phyloP scores from a whole-genome alignment of 2,329 filamentous ascomycete genomes.

The Trichophyton equinum region DNA sequence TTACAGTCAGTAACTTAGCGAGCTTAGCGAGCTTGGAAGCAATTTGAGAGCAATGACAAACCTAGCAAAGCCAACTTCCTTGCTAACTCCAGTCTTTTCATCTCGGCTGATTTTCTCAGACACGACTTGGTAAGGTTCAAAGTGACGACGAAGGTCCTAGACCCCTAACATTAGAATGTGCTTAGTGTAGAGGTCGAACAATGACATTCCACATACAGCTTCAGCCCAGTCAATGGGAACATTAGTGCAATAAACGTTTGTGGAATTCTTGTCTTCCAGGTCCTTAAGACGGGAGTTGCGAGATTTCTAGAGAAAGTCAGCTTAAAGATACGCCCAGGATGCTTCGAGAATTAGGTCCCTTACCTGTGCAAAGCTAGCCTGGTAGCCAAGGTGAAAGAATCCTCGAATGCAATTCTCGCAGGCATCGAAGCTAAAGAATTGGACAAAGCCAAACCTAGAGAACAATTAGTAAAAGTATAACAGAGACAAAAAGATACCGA shows the following conservation, averaged over 20 bases:
- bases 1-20: not conserved
- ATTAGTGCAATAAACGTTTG: conserved; percentile 96
- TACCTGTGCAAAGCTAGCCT: conserved; percentile 92
- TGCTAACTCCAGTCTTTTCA: conserved; percentile 71
- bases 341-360: conserved; percentile 19
- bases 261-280: conserved; percentile 76
- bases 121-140: conserved; percentile 51
- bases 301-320: conserved; percentile 57
- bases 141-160: conserved; percentile 59
- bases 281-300: conserved; percentile 98
- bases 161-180: conserved; percentile 13
- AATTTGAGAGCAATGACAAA: conserved; percentile 28
- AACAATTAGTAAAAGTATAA: conserved; percentile 19
- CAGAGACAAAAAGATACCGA: not conserved
- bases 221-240: conserved; percentile 86
- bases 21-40: not conserved
- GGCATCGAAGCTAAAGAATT: conserved; percentile 75
- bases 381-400: conserved; percentile 87
- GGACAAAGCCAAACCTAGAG: conserved; percentile 86
- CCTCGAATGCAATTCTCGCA: conserved; percentile 94
- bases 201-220: conserved; percentile 46
- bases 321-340: conserved; percentile 11
- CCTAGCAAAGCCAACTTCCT: conserved; percentile 95
- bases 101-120: conserved; percentile 94
- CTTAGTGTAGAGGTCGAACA: not conserved